Evolutionary conservation across 257 asterid species (phyloP).

Genomic region (Nicotiana tomentosiformis): DNA sequence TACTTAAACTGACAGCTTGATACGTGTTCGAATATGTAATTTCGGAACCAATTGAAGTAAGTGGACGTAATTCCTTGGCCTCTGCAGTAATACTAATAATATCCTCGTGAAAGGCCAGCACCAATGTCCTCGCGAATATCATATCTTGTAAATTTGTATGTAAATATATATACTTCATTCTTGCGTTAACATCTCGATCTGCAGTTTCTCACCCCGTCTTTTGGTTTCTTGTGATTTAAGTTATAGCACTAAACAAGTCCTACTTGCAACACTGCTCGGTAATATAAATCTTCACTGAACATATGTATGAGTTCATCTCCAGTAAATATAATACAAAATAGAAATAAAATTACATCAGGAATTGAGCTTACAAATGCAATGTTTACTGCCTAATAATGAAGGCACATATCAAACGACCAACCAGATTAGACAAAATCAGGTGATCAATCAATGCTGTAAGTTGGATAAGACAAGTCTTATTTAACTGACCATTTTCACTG

Average conservation of each 20-base stretch:
- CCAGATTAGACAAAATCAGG: background rate
- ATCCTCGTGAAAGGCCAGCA: background rate
- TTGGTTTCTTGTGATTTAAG: background rate
- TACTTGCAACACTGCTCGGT: background rate
- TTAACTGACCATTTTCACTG: background rate
- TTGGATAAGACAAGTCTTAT: background rate
- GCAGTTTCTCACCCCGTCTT: background rate
- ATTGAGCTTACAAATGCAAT: background rate
- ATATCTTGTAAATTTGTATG: background rate
- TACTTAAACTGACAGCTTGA: conserved; percentile 33
- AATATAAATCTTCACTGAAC: background rate
- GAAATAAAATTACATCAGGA: background rate
- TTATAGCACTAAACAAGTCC: background rate
- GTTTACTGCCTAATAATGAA: background rate
- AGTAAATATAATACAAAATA: background rate
- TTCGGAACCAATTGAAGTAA: background rate
- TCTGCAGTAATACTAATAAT: background rate
- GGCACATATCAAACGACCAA: background rate
- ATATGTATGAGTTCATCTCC: background rate
- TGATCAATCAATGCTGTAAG: background rate
- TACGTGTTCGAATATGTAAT: background rate
- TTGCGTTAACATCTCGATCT: background rate
- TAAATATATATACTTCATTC: background rate
- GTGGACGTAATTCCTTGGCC: background rate
- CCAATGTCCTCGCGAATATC: background rate